These are phyloP conservation scores for Botrytis fragariae DNA, from an alignment of 2,329 filamentous ascomycete species.

Conservation along the genomic window DNA sequence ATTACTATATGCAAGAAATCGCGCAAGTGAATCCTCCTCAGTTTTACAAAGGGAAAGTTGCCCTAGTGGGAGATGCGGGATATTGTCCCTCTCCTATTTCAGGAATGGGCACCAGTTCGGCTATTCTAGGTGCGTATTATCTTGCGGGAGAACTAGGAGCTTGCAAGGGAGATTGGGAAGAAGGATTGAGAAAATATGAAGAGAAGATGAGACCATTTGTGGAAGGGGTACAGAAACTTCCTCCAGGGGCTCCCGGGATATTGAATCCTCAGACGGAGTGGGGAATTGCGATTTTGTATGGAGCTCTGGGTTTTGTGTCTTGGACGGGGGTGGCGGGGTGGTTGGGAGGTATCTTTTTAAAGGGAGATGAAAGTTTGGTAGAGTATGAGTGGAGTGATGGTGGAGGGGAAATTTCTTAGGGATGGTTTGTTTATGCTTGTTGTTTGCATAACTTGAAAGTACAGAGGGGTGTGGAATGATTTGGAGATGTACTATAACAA, in stretches of 20 bases:
- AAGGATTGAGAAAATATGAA: not conserved
- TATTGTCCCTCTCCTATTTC: constrained; percentile 40
- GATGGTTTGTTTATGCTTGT: too few species aligned
- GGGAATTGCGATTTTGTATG: not conserved
- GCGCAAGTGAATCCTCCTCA: constrained; percentile 43
- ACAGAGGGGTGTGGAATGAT: too few species aligned
- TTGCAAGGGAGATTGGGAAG: constrained; percentile 7
- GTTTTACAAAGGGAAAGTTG: constrained; percentile 41
- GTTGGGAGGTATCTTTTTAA: not conserved
- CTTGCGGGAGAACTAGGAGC: constrained; percentile 46
- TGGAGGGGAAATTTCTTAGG: not conserved
- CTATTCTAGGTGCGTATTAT: constrained; percentile 46
- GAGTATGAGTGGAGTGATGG: constrained; percentile 5
- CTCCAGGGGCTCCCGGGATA: not conserved
- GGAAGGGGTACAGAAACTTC: constrained; percentile 8
- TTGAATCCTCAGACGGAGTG: constrained; percentile 4
- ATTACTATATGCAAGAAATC: constrained; percentile 44
- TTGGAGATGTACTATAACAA: not conserved
- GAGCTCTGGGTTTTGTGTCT: not conserved
- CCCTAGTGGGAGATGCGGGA: constrained; percentile 55
- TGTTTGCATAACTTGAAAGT: too few species aligned
- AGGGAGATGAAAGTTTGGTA: not conserved
- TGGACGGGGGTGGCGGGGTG: constrained; percentile 5
- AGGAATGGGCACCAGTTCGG: constrained; percentile 44
- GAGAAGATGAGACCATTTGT: constrained; percentile 8